phyloP scores from a whole-genome alignment of 208 protist species.

The Endotrypanum monterogeii region DNA sequence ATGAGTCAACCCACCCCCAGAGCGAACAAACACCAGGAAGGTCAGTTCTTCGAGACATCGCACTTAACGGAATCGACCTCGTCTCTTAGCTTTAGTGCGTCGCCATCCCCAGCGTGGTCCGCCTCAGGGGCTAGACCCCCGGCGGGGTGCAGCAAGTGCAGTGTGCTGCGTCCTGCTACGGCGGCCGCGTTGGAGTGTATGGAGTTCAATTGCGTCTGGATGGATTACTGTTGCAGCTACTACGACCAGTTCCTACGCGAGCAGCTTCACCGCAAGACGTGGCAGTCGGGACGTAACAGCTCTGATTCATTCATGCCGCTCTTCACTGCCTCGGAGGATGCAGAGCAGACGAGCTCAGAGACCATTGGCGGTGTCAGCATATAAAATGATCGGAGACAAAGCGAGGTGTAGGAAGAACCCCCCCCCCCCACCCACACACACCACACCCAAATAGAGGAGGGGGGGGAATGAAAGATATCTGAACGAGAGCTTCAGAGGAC shows the following conservation, averaged over 20 bases:
- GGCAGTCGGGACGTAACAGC: slow-evolving; percentile 13
- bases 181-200: slow-evolving; percentile 41
- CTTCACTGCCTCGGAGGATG: neutral
- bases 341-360: neutral
- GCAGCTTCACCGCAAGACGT: slow-evolving; percentile 13
- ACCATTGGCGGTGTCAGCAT: slow-evolving; percentile 36
- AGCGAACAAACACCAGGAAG: slow-evolving; percentile 16
- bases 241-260: slow-evolving; percentile 50
- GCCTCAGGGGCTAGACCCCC: too few relatives aligned
- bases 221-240: slow-evolving; percentile 68
- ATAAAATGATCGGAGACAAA: neutral
- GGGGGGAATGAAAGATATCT: too few relatives aligned
- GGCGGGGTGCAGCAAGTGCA: neutral
- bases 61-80: neutral
- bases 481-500: neutral
- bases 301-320: slow-evolving; percentile 14
- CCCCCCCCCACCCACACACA: too few relatives aligned
- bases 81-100: neutral
- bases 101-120: neutral
- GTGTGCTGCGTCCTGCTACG: slow-evolving; percentile 13
- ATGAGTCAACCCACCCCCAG: neutral
- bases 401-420: too few relatives aligned
- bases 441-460: too few relatives aligned
- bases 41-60: slow-evolving; percentile 14
- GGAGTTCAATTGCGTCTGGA: slow-evolving; percentile 71